phyloP scores from a whole-genome alignment of 2,329 filamentous ascomycete species.

The Herpotrichia juniperi region DNA sequence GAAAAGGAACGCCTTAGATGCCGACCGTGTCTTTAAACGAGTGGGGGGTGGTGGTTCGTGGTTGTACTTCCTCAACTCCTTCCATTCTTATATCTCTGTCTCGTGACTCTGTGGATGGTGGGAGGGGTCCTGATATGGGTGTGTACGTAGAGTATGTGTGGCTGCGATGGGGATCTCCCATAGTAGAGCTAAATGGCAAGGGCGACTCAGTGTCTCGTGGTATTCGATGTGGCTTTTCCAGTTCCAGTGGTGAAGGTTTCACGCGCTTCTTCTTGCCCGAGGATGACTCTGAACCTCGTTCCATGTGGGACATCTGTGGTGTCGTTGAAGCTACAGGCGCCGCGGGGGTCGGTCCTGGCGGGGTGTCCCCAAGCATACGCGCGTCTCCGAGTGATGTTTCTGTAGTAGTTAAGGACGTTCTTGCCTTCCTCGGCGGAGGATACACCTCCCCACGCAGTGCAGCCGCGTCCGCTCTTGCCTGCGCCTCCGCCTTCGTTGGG shows the following conservation, averaged over 20 bases:
- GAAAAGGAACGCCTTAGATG: slow-evolving; percentile 47
- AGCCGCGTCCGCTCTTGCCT: slow-evolving; percentile 51
- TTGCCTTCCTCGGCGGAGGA: slow-evolving; percentile 42
- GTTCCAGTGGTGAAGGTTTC: slow-evolving; percentile 39
- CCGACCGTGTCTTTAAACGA: slow-evolving; percentile 52
- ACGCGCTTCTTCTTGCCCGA: slow-evolving; percentile 42
- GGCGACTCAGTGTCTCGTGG: slow-evolving; percentile 39
- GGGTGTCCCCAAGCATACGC: slow-evolving; percentile 32
- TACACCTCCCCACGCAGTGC: slow-evolving; percentile 47
- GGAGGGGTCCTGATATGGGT: slow-evolving; percentile 43
- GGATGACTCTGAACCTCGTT: slow-evolving; percentile 39
- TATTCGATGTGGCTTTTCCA: slow-evolving; percentile 34
- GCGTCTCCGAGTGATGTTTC: slow-evolving; percentile 29
- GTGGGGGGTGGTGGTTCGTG: slow-evolving; percentile 48
- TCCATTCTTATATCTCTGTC: slow-evolving; percentile 44
- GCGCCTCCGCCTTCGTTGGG: slow-evolving; percentile 55
- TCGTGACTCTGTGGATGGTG: slow-evolving; percentile 37
- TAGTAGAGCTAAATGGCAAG: slow-evolving; percentile 30
- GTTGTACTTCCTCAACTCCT: slow-evolving; percentile 45
- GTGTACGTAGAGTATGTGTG: slow-evolving; percentile 42
- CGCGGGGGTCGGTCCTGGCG: slow-evolving; percentile 29
- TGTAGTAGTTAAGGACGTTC: slow-evolving; percentile 35
- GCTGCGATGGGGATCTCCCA: slow-evolving; percentile 30
- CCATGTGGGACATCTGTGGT: slow-evolving; percentile 29
- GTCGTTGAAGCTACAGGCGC: slow-evolving; percentile 28